Evolutionary conservation across 495 filamentous ascomycete genomes (phyloP).

Genomic region (Hypoxylon fuscum): DNA sequence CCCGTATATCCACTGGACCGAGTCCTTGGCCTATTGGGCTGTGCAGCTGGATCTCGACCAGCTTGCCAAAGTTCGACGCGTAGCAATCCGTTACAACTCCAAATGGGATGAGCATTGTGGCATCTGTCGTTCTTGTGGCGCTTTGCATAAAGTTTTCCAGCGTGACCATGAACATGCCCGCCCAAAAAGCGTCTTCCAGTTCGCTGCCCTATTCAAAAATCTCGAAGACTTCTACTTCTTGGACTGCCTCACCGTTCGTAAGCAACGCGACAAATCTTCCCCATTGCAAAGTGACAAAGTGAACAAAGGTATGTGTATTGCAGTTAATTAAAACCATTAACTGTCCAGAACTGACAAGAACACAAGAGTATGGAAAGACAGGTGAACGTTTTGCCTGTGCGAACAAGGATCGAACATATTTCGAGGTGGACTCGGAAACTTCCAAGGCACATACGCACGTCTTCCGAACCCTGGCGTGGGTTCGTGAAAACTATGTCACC

Average conservation of each 20-base stretch:
- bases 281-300: constrained; percentile 11
- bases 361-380: constrained; percentile 6
- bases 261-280: constrained; percentile 21
- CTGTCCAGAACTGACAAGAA: constrained; percentile 14
- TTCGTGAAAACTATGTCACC: constrained; percentile 41
- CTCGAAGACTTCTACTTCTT: constrained; percentile 47
- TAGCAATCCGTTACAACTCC: constrained; percentile 45
- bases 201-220: constrained; percentile 46
- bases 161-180: constrained; percentile 31
- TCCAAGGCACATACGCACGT: constrained; percentile 43
- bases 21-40: constrained; percentile 32
- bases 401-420: constrained; percentile 41
- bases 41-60: constrained; percentile 38
- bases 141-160: constrained; percentile 18
- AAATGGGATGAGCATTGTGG: constrained; percentile 41
- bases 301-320: constrained; percentile 26
- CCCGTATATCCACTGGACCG: constrained; percentile 25
- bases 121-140: constrained; percentile 40
- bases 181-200: constrained; percentile 43
- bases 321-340: neutral
- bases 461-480: constrained; percentile 37
- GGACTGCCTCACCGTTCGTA: constrained; percentile 43
- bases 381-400: constrained; percentile 33
- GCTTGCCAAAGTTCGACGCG: constrained; percentile 38
- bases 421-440: constrained; percentile 34